Evolutionary conservation across 2,329 filamentous ascomycete species (phyloP).

Genomic region (Aspergillus pseudoterreus): DNA sequence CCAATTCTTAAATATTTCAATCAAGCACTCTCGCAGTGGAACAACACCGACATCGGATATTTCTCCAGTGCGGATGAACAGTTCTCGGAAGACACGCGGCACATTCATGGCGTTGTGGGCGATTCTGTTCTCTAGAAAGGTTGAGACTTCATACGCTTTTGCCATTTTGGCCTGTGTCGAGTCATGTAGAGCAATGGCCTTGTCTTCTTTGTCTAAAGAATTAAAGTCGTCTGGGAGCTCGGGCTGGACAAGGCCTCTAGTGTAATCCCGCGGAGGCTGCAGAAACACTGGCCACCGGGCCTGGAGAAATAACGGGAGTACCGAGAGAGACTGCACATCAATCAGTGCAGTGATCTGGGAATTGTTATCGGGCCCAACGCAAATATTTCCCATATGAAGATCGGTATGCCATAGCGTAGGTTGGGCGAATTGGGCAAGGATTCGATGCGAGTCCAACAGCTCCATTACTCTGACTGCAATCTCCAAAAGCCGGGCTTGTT

Average conservation of each 20-base stretch:
- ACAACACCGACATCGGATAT: conserved; percentile 23
- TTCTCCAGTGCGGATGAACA: conserved; percentile 32
- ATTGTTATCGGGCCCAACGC: conserved; percentile 7
- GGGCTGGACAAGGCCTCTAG: conserved; percentile 12
- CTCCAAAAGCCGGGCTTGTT: conserved; percentile 13
- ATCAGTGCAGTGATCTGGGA: too few species aligned
- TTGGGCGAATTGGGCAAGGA: conserved; percentile 7
- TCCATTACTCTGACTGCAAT: conserved; percentile 10
- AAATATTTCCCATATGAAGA: conserved; percentile 34
- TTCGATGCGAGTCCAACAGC: conserved; percentile 13
- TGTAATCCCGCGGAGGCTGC: neutral
- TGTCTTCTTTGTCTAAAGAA: conserved; percentile 22
- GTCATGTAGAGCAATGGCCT: conserved; percentile 12
- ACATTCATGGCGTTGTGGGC: conserved; percentile 22
- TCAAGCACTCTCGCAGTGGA: conserved; percentile 31
- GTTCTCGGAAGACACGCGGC: conserved; percentile 27
- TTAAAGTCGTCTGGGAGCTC: conserved; percentile 29
- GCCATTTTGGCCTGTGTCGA: conserved; percentile 16
- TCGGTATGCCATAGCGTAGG: conserved; percentile 23
- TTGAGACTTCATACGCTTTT: conserved; percentile 30
- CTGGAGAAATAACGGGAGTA: too few species aligned
- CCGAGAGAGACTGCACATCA: too few species aligned
- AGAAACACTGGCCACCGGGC: too few species aligned
- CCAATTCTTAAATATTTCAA: conserved; percentile 29
- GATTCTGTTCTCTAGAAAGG: conserved; percentile 17